Percentiles rank a stretch among this genome's conserved stretches.
Conservation (phyloP, 75 land plant genomes). For the Pinus tabuliformis region DNA sequence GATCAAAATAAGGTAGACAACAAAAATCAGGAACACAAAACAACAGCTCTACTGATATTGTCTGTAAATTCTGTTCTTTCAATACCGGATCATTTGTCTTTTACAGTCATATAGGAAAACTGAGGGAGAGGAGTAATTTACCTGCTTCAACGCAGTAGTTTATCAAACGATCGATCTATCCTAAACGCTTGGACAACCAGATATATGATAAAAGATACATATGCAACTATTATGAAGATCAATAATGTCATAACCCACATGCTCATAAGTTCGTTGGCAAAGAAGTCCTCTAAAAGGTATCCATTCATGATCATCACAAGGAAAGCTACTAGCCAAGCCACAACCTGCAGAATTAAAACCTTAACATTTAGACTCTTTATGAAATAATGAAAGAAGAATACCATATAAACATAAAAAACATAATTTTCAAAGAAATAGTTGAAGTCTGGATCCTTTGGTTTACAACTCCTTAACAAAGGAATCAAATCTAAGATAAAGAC, state of each 20-base stretch:
- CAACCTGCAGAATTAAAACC: slow-evolving; percentile 31
- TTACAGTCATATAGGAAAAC: too few relatives aligned
- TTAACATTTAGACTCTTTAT: neutral
- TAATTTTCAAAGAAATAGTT: neutral
- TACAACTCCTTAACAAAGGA: neutral
- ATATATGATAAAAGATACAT: slow-evolving; percentile 44
- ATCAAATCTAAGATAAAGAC: neutral
- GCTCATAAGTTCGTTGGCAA: slow-evolving; percentile 42
- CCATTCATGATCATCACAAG: slow-evolving; percentile 73
- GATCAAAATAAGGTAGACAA: too few relatives aligned
- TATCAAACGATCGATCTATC: neutral
- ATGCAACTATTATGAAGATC: slow-evolving; percentile 21
- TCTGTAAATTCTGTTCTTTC: too few relatives aligned
- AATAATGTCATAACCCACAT: slow-evolving; percentile 12
- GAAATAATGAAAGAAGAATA: neutral
- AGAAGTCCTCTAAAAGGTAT: slow-evolving; percentile 65
- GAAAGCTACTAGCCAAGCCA: slow-evolving; percentile 67
- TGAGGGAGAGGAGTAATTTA: too few relatives aligned
- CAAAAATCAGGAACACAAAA: too few relatives aligned
- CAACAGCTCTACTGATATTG: too few relatives aligned
- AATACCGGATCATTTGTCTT: too few relatives aligned
- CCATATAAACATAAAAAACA: neutral
- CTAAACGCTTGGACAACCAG: slow-evolving; percentile 23
- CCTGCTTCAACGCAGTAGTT: too few relatives aligned
- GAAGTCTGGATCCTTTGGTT: neutral